Evolutionary conservation across 768 basidiomycete species (phyloP).

Genomic region (Tricholoma saponaceum): DNA sequence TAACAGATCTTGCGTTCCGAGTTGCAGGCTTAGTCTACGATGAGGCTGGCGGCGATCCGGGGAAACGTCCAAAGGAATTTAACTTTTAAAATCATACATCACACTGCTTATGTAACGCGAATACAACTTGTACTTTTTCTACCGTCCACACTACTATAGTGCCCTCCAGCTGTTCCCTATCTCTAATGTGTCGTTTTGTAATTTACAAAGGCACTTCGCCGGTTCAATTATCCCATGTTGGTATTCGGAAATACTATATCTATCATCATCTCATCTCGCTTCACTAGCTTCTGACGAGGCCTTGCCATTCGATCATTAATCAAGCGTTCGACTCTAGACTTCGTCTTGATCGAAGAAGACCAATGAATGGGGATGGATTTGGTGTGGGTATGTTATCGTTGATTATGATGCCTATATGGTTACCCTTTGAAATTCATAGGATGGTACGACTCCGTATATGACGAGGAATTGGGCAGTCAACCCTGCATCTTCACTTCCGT

Average conservation of each 20-base stretch:
- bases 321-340: constrained; percentile 95
- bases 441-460: constrained; percentile 89
- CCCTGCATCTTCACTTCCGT: constrained; percentile 97
- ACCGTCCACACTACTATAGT: no score
- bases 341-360: constrained; percentile 72
- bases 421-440: constrained; percentile 39
- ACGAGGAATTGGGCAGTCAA: constrained; percentile 78
- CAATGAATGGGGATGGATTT: constrained; percentile 96
- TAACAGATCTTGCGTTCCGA: constrained; percentile 75
- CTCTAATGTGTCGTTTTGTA: constrained; percentile 79
- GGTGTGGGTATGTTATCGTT: constrained; percentile 68
- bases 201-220: constrained; percentile 96
- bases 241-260: constrained; percentile 15
- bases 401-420: not conserved
- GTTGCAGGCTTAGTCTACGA: constrained; percentile 87
- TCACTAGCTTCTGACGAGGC: constrained; percentile 79
- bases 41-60: constrained; percentile 74
- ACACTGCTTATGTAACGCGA: not conserved
- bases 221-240: constrained; percentile 84
- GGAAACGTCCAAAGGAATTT: constrained; percentile 79
- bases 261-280: constrained; percentile 3
- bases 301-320: constrained; percentile 95
- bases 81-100: constrained; percentile 13
- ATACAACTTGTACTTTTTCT: not conserved
- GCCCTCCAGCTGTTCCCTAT: no score